Evolutionary conservation across 1,284 basidiomycete genomes (phyloP).

Genomic region (Melampsora larici-populina): DNA sequence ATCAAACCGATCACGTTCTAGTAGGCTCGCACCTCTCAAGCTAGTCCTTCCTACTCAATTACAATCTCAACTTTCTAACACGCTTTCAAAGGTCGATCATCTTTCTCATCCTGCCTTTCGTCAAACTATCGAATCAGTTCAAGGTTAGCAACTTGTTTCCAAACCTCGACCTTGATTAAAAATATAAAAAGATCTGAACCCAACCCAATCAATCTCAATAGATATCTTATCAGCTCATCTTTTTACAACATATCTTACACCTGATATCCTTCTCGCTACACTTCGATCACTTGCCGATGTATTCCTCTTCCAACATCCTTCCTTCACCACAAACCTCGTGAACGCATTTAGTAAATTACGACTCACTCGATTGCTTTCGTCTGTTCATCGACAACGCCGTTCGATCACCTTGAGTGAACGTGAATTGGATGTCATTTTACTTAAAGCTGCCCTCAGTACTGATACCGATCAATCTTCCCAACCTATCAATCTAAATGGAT

Average conservation of each 20-base stretch:
- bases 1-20: background rate
- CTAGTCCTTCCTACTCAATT: constrained; percentile 7
- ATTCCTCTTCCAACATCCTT: constrained; percentile 13
- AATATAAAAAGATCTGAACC: background rate
- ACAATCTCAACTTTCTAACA: background rate
- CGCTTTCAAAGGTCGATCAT: constrained; percentile 7
- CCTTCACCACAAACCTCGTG: constrained; percentile 6
- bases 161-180: too few relatives aligned
- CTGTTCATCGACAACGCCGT: background rate
- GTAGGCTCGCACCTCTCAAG: background rate
- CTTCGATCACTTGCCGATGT: constrained; percentile 14
- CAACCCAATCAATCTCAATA: background rate
- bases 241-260: constrained; percentile 28
- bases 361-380: background rate
- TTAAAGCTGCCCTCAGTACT: constrained; percentile 30
- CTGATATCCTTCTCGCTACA: constrained; percentile 13
- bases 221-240: constrained; percentile 36
- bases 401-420: constrained; percentile 10
- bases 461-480: background rate
- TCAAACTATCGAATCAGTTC: constrained; percentile 12
- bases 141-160: background rate
- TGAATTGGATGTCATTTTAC: constrained; percentile 23
- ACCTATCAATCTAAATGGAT: constrained; percentile 8
- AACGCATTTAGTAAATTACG: constrained; percentile 1
- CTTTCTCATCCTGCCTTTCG: constrained; percentile 31